Conservation (phyloP, 2,329 filamentous ascomycete species). For the Blastomyces parvus region DNA sequence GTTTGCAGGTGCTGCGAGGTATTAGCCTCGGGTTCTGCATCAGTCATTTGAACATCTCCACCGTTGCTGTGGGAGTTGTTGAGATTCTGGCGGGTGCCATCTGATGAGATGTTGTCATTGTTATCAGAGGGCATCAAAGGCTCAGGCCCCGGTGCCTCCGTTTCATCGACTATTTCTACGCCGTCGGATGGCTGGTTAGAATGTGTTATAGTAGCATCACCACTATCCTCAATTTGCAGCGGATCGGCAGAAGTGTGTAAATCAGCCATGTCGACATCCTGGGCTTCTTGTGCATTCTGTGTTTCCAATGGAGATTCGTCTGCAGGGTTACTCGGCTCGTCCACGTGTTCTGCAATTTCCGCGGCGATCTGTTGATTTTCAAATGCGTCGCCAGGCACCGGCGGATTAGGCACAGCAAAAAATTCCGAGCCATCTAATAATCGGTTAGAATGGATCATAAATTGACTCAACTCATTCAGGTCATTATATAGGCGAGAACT, state of each 20-base stretch:
- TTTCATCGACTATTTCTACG: neutral
- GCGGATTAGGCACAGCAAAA: slow-evolving; percentile 30
- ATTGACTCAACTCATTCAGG: neutral
- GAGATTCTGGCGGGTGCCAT: neutral
- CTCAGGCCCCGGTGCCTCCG: neutral
- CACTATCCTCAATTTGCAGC: neutral
- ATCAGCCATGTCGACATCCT: neutral
- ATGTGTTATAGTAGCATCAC: neutral
- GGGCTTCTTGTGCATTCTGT: neutral
- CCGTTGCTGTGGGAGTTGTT: neutral
- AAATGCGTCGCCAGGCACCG: slow-evolving; percentile 13
- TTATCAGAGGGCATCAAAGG: neutral
- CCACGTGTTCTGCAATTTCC: neutral
- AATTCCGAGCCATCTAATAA: slow-evolving; percentile 26
- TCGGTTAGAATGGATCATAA: slow-evolving; percentile 11
- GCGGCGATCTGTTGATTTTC: slow-evolving; percentile 26
- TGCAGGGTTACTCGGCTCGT: neutral
- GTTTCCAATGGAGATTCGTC: slow-evolving; percentile 8
- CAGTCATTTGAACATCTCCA: neutral
- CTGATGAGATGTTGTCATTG: neutral
- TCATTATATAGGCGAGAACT: neutral
- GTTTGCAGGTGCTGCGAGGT: neutral
- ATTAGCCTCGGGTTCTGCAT: neutral
- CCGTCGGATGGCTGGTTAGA: neutral
- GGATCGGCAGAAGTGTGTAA: neutral